Evolutionary conservation across 1,139 yeast genomes (phyloP), one percentile per base, ranked within the genome.

Genomic region (Citeromyces siamensis): DNA sequence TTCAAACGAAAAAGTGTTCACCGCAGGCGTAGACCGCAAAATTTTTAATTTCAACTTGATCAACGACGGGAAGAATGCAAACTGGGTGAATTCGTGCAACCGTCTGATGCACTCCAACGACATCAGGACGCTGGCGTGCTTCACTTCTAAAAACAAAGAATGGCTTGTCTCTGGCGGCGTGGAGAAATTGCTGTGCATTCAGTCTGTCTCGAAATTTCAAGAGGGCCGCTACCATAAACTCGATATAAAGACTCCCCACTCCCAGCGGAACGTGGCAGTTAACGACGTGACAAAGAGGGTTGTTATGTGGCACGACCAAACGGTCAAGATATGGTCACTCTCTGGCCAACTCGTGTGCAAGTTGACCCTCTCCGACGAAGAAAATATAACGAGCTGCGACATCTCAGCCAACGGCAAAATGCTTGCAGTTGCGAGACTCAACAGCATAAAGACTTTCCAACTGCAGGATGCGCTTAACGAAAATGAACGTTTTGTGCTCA

Each of bases 21-120:
- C 94, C 32, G 94, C 94, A 6, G 97, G 98, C 50, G 90, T 93
- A 33, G 98, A 93, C 55, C 71, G 97, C 50, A 86, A 86, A 52
- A 85, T 90, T 38, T 84, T 75, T 50, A 78, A 73, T 46, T 80
- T 78, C 56, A 75, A 69, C 47, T 64, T 57, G 37, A 48, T 61
- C 10, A 47, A 47, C 34, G n/a, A 29, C 35, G n/a, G n/a, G n/a
- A n/a, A n/a, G n/a, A n/a, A n/a, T n/a, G n/a, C n/a, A n/a, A 75
- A 77, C 52, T 90, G 98, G 98, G 71, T 82, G n/a, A 80, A 75
- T 48, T 68, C 76, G 46, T 71, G 76, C 39, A 84, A 78, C 55
- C 67, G 95, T 49, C 65, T 88, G 40, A 66, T 88, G 45, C 97
- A 90, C 56, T 75, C 94, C 34, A 86, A 86, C 52, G 98, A 90